Percentiles rank a stretch among this genome's conserved stretches.
phyloP scores from a whole-genome alignment of 306 rosid species.

The Medicago arabica region DNA sequence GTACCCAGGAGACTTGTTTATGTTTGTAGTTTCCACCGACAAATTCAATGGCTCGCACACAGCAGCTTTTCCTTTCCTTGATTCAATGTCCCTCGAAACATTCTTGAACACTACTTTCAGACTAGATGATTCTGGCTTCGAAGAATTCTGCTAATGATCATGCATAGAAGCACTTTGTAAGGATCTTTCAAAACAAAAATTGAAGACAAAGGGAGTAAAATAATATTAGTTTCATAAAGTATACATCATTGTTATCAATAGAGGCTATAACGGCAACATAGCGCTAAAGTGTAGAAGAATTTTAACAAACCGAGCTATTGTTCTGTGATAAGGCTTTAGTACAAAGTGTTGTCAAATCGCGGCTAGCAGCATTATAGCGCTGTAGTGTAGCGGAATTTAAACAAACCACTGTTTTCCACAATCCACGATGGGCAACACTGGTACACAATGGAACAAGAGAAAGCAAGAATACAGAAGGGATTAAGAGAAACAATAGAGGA shows the following conservation, averaged over 20 bases:
- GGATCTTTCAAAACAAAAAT: constrained; percentile 17
- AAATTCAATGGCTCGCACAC: constrained; percentile 38
- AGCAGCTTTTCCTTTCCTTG: constrained; percentile 38
- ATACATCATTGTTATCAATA: neutral
- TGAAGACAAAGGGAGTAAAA: neutral
- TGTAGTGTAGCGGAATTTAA: neutral
- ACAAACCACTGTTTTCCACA: neutral
- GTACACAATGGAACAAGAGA: neutral
- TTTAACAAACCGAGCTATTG: neutral
- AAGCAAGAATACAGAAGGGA: neutral
- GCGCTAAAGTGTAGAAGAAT: neutral
- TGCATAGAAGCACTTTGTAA: neutral
- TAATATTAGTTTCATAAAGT: neutral
- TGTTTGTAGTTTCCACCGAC: constrained; percentile 46
- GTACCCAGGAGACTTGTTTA: constrained; percentile 16
- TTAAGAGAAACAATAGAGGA: neutral
- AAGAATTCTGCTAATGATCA: constrained; percentile 46
- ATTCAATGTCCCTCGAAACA: constrained; percentile 29
- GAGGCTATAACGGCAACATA: neutral
- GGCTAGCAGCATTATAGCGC: neutral
- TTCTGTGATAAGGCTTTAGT: neutral
- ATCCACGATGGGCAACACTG: neutral
- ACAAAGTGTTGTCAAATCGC: neutral
- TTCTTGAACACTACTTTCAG: constrained; percentile 36
- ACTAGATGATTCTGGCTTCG: constrained; percentile 43